Evolutionary conservation across 2,329 filamentous ascomycete genomes (phyloP).

Genomic region (Epichloe gansuensis): DNA sequence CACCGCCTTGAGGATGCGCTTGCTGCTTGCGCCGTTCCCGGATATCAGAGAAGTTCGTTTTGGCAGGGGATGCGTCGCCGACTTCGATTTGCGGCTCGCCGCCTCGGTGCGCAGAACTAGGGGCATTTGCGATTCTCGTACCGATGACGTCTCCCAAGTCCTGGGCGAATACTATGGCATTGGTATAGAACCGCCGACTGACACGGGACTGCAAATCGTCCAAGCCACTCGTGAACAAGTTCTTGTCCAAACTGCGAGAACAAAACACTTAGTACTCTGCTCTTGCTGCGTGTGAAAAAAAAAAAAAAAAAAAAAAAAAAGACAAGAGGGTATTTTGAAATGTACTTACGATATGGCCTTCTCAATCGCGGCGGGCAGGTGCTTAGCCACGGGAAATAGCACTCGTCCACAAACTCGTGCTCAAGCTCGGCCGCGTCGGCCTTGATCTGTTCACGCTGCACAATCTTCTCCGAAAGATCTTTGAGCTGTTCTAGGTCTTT

Average conservation of each 20-base stretch:
- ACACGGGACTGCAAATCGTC: slow-evolving; percentile 37
- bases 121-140: slow-evolving; percentile 32
- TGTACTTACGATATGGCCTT: slow-evolving; percentile 64
- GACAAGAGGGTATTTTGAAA: not conserved
- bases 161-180: slow-evolving; percentile 42
- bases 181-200: slow-evolving; percentile 45
- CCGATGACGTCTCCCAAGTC: slow-evolving; percentile 44
- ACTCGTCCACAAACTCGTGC: slow-evolving; percentile 67
- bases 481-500: slow-evolving; percentile 69
- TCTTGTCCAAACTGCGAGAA: slow-evolving; percentile 47
- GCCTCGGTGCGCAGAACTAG: not conserved
- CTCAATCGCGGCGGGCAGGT: slow-evolving; percentile 67
- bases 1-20: slow-evolving; percentile 74
- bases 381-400: slow-evolving; percentile 75
- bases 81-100: slow-evolving; percentile 18
- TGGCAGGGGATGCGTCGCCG: slow-evolving; percentile 37
- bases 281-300: not conserved
- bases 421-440: slow-evolving; percentile 66
- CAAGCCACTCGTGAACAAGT: slow-evolving; percentile 44
- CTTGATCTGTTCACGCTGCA: slow-evolving; percentile 66
- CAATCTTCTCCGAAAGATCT: slow-evolving; percentile 55
- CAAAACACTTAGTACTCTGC: slow-evolving; percentile 19
- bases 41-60: slow-evolving; percentile 50
- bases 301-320: not conserved
- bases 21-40: slow-evolving; percentile 73